phyloP scores from a whole-genome alignment of 768 basidiomycete species.

The Boletus fagicola region DNA sequence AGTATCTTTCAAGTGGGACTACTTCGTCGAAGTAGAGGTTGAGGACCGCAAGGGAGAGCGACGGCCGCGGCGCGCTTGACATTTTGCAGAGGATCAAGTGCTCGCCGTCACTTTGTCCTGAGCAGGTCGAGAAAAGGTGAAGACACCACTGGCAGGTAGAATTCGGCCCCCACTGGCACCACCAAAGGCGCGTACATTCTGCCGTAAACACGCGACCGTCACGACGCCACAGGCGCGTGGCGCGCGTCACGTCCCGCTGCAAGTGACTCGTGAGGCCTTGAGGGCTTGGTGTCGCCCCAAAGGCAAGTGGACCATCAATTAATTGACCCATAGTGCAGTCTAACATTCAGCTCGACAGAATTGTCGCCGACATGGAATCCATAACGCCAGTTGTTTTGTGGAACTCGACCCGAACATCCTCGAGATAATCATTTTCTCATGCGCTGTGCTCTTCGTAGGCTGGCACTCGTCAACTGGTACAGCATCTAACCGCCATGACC shows the following conservation, averaged over 20 bases:
- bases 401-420: too few species aligned
- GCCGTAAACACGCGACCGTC: neutral
- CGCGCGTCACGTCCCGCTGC: too few species aligned
- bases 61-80: neutral
- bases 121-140: neutral
- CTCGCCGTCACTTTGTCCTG: neutral
- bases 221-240: neutral
- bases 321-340: neutral
- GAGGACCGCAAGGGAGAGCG: constrained; percentile 37
- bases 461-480: neutral
- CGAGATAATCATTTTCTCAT: too few species aligned
- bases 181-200: neutral
- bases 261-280: too few species aligned
- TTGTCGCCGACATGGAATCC: too few species aligned
- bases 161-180: neutral
- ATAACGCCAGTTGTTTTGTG: too few species aligned
- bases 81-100: neutral
- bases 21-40: constrained; percentile 45
- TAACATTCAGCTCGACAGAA: neutral
- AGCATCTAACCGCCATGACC: neutral
- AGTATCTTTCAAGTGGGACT: constrained; percentile 38
- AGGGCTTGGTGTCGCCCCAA: too few species aligned
- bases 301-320: too few species aligned
- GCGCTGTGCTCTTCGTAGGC: neutral
- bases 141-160: neutral